Base-by-base conservation (phyloP, 1,284 basidiomycete species). In the Cystobasidiaceae sp. region DNA sequence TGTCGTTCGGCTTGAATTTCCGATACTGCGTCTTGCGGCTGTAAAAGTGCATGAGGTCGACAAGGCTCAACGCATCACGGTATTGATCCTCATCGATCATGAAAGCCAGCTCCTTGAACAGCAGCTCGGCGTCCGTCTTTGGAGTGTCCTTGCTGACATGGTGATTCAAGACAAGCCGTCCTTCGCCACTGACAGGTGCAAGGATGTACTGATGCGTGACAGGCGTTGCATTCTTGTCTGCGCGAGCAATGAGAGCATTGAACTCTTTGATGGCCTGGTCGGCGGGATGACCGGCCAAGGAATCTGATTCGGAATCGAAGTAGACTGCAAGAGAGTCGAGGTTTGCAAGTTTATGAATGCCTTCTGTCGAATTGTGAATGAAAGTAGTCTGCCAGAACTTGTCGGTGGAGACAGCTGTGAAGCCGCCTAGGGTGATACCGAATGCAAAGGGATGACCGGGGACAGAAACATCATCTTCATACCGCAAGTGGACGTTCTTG, bases 41-140 rank as follows among this genome's bases (percentile, higher is more conserved):
- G 78, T 94, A 97, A 70, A 98, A 89, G 76, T 98, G 94, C 78
- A 97, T 97, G 82, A 97, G 91, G 76, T 99, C 94, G 67, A 93
- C 81, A 57, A 98, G 84, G 21, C 90, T 94, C 69, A 99, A 90
- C 13, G 84, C 86, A 77, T 98, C 93, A 49, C 92, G 85, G 76
- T 98, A 99, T 78, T 99, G 97, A 71, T 94, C 85, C 70, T 93
- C 86, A 75, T 99, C 94, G 64, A 99, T 80, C 11, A 88, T 84
- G 64, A 99, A 86, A 5, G 89, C 93, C 60, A 99, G 93, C 77
- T 97, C 91, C 72, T 97, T 87, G 75, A 99, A 98, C 19, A 89
- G 80, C 28, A 98, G 82, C 73, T 93, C 86, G 0, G 91, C 84
- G 73, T 98, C 93, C 71, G 90, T 90, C 65, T 88, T 88, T 21